Conservation (phyloP, 108 stramenopile genomes). For the Pseudonitzschia pungens region DNA sequence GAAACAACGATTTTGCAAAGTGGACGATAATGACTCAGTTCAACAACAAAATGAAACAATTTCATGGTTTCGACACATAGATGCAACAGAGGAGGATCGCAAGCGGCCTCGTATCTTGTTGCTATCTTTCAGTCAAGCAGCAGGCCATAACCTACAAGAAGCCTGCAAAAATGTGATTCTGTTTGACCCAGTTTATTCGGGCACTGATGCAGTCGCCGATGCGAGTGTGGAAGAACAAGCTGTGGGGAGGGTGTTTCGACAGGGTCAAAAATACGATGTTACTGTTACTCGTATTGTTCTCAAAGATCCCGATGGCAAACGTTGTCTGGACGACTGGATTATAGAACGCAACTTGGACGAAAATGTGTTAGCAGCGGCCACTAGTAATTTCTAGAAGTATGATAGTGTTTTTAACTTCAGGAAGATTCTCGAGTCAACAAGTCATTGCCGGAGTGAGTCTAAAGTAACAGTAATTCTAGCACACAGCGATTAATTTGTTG, state of each 20-base stretch:
- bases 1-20: slow-evolving; percentile 1
- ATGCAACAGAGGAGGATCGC: slow-evolving; percentile 68
- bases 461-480: too few species aligned
- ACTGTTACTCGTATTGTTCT: slow-evolving; percentile 59
- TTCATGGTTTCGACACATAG: slow-evolving; percentile 63
- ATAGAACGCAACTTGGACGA: slow-evolving; percentile 49
- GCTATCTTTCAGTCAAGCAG: slow-evolving; percentile 67
- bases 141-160: slow-evolving; percentile 74
- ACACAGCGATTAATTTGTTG: too few species aligned
- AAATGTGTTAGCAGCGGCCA: slow-evolving; percentile 12
- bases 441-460: too few species aligned
- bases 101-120: slow-evolving; percentile 64
- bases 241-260: slow-evolving; percentile 66
- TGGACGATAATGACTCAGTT: slow-evolving; percentile 23
- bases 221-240: slow-evolving; percentile 76
- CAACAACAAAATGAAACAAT: slow-evolving; percentile 64
- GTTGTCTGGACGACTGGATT: slow-evolving; percentile 63
- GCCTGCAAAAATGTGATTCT: slow-evolving; percentile 71
- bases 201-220: slow-evolving; percentile 61
- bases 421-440: too few species aligned
- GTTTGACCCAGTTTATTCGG: slow-evolving; percentile 64
- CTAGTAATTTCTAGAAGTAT: slow-evolving; percentile 11
- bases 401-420: too few species aligned
- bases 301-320: slow-evolving; percentile 59
- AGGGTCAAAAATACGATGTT: slow-evolving; percentile 63